Conservation (phyloP, 495 filamentous ascomycete species). For the Aspergillus steynii region DNA sequence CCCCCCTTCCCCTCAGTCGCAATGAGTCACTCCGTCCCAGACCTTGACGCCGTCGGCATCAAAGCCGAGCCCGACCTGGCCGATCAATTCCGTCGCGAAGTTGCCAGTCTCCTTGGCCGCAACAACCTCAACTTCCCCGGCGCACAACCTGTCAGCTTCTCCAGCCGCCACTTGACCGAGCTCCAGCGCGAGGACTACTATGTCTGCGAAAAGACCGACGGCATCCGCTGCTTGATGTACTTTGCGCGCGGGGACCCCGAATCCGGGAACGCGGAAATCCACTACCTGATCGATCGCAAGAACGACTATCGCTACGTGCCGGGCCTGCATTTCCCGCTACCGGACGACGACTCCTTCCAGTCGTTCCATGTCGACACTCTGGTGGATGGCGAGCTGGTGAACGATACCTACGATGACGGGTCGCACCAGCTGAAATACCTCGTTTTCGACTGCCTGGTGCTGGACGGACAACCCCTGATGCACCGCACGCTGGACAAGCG, state of each 20-base stretch:
- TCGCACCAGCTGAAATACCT: conserved; percentile 72
- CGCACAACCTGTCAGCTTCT: conserved; percentile 92
- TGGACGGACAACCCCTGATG: conserved; percentile 77
- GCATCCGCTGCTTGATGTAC: conserved; percentile 92
- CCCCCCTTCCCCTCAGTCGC: conserved; percentile 2
- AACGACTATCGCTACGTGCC: conserved; percentile 92
- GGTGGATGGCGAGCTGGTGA: conserved; percentile 90
- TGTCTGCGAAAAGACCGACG: conserved; percentile 97
- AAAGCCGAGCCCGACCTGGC: conserved; percentile 60
- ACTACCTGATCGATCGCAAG: conserved; percentile 92
- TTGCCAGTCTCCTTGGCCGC: conserved; percentile 73
- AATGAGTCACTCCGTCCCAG: conserved; percentile 50
- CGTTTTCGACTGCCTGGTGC: conserved; percentile 87
- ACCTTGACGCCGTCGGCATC: conserved; percentile 56
- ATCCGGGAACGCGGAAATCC: conserved; percentile 52
- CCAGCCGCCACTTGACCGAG: conserved; percentile 72
- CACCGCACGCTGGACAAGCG: conserved; percentile 82
- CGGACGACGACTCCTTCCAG: conserved; percentile 53
- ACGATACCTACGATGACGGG: conserved; percentile 67
- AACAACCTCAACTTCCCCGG: conserved; percentile 73
- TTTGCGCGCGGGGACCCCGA: conserved; percentile 59
- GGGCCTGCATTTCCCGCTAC: conserved; percentile 76
- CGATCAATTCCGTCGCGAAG: conserved; percentile 65
- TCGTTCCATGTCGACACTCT: conserved; percentile 78
- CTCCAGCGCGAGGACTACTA: conserved; percentile 84